A percentile compares a stretch with the other conserved stretches of the same genome.
Evolutionary conservation across 2,329 filamentous ascomycete genomes (phyloP).

Genomic region (Claviceps pazoutovae): DNA sequence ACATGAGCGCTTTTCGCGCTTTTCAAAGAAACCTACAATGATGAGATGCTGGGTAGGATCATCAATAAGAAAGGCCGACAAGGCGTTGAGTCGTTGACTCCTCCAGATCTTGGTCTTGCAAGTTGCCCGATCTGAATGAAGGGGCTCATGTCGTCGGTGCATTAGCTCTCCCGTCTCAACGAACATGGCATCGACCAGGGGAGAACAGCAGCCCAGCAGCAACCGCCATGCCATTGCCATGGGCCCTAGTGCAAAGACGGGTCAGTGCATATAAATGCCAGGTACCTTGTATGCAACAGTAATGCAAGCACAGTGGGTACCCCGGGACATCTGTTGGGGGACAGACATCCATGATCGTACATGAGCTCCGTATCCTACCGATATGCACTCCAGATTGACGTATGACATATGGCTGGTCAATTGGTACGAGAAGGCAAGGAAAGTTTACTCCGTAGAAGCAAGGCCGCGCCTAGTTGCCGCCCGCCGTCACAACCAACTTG

Average conservation of each 20-base stretch:
- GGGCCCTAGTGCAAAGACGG: conserved; percentile 1
- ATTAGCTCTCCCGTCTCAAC: conserved; percentile 11
- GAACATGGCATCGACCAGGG: conserved; percentile 3
- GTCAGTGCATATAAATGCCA: conserved; percentile 1
- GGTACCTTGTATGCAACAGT: background rate
- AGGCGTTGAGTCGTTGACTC: background rate
- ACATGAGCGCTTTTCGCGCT: background rate
- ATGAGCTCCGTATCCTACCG: too few species aligned
- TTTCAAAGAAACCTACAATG: too few species aligned
- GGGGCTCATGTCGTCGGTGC: conserved; percentile 4
- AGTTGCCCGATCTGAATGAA: conserved; percentile 1
- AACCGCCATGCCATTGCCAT: background rate
- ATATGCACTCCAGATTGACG: conserved; percentile 1
- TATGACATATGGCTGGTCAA: background rate
- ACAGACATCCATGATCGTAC: background rate
- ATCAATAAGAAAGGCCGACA: background rate
- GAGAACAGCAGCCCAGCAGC: background rate
- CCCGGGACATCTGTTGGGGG: background rate
- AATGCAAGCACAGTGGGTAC: background rate
- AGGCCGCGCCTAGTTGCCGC: too few species aligned
- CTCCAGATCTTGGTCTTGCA: background rate
- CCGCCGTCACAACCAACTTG: background rate
- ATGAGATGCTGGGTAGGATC: background rate
- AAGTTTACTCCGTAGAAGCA: background rate
- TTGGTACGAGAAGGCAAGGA: background rate